These are phyloP conservation scores for Cryptomeria japonica DNA, from an alignment of 75 land plant species.

Conservation along the genomic window DNA sequence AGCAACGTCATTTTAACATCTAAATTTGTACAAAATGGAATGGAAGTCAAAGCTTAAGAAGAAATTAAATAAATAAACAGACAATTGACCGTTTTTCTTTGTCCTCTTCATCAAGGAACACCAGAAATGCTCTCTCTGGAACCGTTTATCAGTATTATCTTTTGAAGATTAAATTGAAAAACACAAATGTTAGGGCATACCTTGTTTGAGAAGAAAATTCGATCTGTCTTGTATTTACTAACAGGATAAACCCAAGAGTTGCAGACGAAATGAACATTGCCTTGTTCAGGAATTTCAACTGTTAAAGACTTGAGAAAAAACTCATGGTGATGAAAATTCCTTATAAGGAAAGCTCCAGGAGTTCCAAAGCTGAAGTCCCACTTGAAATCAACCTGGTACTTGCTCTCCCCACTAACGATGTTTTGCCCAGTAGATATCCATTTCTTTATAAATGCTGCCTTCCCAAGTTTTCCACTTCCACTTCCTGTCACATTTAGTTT, in stretches of 20 bases:
- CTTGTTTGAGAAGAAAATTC: slow-evolving; percentile 31
- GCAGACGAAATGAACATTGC: slow-evolving; percentile 14
- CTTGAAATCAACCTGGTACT: slow-evolving; percentile 11
- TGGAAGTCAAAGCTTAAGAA: not conserved
- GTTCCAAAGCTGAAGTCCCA: slow-evolving; percentile 13
- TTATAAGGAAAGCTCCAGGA: slow-evolving; percentile 16
- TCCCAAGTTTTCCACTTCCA: not conserved
- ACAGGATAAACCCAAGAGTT: slow-evolving; percentile 25
- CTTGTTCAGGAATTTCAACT: slow-evolving; percentile 11
- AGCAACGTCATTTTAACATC: not conserved
- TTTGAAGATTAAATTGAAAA: too few relatives aligned
- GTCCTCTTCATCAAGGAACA: not conserved
- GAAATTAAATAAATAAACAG: not conserved
- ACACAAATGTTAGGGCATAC: not conserved
- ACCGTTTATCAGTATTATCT: not conserved
- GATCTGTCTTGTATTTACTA: slow-evolving; percentile 8
- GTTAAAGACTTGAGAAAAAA: slow-evolving; percentile 19
- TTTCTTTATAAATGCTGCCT: not conserved
- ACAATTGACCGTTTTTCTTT: not conserved
- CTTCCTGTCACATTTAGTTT: not conserved
- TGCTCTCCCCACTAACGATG: slow-evolving; percentile 1
- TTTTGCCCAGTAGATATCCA: not conserved
- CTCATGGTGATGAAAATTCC: slow-evolving; percentile 11
- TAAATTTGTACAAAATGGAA: too few relatives aligned
- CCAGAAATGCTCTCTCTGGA: not conserved